Base-by-base conservation (phyloP, 2,329 filamentous ascomycete genomes). In the Aspergillus phoenicis region DNA sequence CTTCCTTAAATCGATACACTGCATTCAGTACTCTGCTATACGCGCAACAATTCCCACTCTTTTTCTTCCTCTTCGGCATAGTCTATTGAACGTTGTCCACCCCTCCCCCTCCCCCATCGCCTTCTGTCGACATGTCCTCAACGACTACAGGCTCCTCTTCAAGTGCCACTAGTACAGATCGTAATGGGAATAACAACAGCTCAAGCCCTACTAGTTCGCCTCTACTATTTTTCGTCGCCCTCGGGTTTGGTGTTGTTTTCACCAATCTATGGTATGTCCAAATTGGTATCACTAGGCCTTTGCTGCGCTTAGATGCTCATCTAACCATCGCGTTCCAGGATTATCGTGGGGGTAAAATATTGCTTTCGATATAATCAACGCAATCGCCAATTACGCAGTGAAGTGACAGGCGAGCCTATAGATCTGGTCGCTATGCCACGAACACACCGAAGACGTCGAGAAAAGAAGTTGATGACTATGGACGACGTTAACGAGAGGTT, bases 401-500 rank as follows among this genome's bases (percentile, higher is more conserved):
- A 91, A 66, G 91, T 93, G 70, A 91, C 93, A 67, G 90, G 91
- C 74, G 93, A 97, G 64, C 91, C 90, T 6, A 96, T 99, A 71
- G 93, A 93, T 64, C 82, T 99, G 66, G 86, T 93, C 61, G 85
- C 89, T 60, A 93, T 98, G 85, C 91, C 92, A 60, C 82, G 92
- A 62, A 89, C 92, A 54, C 93, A 95, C 75, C 87, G 95, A 60
- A 86, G 94, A 71, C 87, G 94, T 66, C 87, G 93, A 62, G 95
- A 99, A 78, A 99, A 99, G 87, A 99, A 97, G 77, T 79, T 99
- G 68, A 98, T 99, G 95, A 91, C 91, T 2, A 97, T 98, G 88
- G 95, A 99, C 64, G 95, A 99, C 78, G 95, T 99, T 64, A 98
- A 99, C 74, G 93, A 96, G 68, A 91, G 96, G 69, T 99, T 99